Percentiles rank a stretch among this genome's conserved stretches.
phyloP scores from a whole-genome alignment of 2,329 filamentous ascomycete species.

The Alternaria metachromatica region DNA sequence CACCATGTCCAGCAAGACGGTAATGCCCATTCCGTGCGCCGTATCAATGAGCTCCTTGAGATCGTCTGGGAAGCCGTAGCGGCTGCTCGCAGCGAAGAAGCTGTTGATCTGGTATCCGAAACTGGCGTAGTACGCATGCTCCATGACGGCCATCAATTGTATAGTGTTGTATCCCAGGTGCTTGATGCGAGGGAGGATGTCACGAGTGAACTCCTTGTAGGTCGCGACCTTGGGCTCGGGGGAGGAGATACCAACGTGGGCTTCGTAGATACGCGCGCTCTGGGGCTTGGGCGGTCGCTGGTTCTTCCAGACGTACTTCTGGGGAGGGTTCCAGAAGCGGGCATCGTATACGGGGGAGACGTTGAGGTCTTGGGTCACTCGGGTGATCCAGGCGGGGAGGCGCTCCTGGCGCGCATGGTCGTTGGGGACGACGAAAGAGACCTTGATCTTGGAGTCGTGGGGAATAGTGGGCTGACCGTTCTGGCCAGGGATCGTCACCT shows the following conservation, averaged over 20 bases:
- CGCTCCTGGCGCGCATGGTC: constrained; percentile 81
- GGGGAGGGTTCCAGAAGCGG: constrained; percentile 94
- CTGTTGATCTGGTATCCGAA: constrained; percentile 99
- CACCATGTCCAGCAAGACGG: constrained; percentile 91
- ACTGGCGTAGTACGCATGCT: constrained; percentile 98
- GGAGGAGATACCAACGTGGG: constrained; percentile 97
- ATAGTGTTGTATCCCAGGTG: constrained; percentile 94
- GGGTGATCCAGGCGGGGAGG: constrained; percentile 94
- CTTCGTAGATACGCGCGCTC: constrained; percentile 94
- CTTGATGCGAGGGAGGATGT: constrained; percentile 90
- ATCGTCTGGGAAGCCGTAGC: constrained; percentile 92
- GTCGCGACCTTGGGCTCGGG: constrained; percentile 87
- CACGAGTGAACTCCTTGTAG: constrained; percentile 96
- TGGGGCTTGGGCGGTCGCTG: constrained; percentile 79
- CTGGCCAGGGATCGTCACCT: constrained; percentile 76
- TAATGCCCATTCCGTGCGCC: constrained; percentile 87
- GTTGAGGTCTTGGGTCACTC: constrained; percentile 89
- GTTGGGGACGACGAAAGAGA: constrained; percentile 78
- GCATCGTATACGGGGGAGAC: constrained; percentile 94
- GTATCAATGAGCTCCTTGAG: constrained; percentile 96
- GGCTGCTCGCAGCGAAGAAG: constrained; percentile 96
- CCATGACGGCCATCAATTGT: constrained; percentile 98
- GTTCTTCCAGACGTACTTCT: constrained; percentile 87
- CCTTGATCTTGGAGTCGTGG: constrained; percentile 97
- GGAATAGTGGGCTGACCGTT: constrained; percentile 79